Percentiles rank a stretch among this genome's conserved stretches.
phyloP scores from a whole-genome alignment of 805 yeast genomes.

The Metschnikowia orientalis region DNA sequence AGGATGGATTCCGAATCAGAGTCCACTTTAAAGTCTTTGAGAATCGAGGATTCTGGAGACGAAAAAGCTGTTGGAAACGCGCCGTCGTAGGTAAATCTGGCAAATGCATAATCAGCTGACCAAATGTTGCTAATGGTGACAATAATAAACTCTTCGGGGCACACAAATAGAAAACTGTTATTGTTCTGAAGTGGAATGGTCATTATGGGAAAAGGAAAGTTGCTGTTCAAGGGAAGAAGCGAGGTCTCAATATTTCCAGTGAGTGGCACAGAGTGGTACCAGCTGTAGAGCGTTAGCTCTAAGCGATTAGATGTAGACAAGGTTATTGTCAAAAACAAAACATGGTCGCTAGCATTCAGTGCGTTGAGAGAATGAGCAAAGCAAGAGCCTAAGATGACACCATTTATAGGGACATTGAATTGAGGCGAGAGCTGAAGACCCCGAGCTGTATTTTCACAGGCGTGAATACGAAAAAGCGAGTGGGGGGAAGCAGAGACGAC shows the following conservation, averaged over 20 bases:
- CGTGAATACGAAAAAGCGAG: conserved; percentile 35
- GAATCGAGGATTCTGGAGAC: conserved; percentile 23
- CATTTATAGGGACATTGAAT: conserved; percentile 39
- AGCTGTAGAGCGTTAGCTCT: conserved; percentile 35
- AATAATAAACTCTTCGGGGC: conserved; percentile 28
- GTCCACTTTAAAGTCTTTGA: too few species aligned
- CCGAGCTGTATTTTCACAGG: conserved; percentile 30
- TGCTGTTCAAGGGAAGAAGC: conserved; percentile 36
- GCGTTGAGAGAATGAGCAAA: conserved; percentile 36
- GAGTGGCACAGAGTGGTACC: conserved; percentile 37
- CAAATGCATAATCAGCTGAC: conserved; percentile 43
- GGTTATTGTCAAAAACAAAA: conserved; percentile 32
- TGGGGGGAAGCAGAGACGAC: conserved; percentile 36
- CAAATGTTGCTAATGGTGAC: conserved; percentile 42
- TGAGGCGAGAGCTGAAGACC: conserved; percentile 38
- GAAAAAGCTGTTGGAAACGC: conserved; percentile 41
- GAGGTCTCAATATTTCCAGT: conserved; percentile 29
- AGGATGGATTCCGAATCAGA: conserved; percentile 1
- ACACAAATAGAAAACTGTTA: conserved; percentile 37
- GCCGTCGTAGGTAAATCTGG: conserved; percentile 17
- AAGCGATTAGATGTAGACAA: conserved; percentile 37
- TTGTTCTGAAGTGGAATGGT: conserved; percentile 35
- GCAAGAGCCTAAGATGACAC: conserved; percentile 39
- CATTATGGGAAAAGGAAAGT: conserved; percentile 41
- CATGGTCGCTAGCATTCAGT: conserved; percentile 23